Percentiles rank a stretch among this genome's conserved stretches.
Evolutionary conservation across 495 filamentous ascomycete species (phyloP).

Genomic region (Aspergillus kassunensis): DNA sequence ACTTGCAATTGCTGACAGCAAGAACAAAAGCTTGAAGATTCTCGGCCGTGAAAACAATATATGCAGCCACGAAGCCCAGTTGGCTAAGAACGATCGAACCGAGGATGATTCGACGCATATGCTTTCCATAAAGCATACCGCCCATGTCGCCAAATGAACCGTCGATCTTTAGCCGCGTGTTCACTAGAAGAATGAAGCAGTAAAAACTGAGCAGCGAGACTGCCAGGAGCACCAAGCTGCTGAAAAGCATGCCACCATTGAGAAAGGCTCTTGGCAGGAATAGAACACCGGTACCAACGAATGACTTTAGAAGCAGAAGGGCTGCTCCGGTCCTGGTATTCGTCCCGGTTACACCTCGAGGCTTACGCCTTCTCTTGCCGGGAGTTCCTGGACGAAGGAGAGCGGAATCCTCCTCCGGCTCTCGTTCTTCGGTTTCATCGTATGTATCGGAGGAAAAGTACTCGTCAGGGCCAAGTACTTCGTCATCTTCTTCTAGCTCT

Average conservation of each 20-base stretch:
- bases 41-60: constrained; percentile 95
- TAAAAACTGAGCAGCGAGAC: constrained; percentile 88
- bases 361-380: constrained; percentile 65
- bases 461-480: constrained; percentile 75
- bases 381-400: constrained; percentile 64
- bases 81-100: constrained; percentile 89
- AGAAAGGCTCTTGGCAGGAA: constrained; percentile 91
- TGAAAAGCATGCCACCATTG: constrained; percentile 97
- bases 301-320: constrained; percentile 87
- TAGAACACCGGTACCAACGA: constrained; percentile 95
- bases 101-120: constrained; percentile 84
- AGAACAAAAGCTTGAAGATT: constrained; percentile 92
- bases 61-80: constrained; percentile 93
- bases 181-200: constrained; percentile 90
- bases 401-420: constrained; percentile 76
- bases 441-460: constrained; percentile 74
- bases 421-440: constrained; percentile 59
- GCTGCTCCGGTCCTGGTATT: constrained; percentile 70
- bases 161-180: constrained; percentile 75
- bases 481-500: constrained; percentile 91
- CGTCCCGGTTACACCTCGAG: constrained; percentile 63
- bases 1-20: constrained; percentile 76
- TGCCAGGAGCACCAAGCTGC: constrained; percentile 77
- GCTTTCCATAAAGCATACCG: constrained; percentile 82
- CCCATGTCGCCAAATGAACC: constrained; percentile 97